Evolutionary conservation across 345 rosid species (phyloP), one percentile per base, ranked within the genome.

Genomic region (Hibiscus syriacus): DNA sequence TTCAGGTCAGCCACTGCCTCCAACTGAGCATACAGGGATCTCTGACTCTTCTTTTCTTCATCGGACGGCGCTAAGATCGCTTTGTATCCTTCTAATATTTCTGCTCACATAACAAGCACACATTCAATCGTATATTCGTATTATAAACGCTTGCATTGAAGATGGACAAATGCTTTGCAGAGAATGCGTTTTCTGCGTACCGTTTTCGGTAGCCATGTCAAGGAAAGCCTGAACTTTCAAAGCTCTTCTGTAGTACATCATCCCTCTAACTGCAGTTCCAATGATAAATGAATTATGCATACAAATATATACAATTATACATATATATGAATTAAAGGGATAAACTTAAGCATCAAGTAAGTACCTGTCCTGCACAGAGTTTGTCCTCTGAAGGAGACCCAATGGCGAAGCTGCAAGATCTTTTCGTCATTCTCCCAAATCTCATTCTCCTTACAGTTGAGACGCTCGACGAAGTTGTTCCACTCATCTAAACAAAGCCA

Each of bases 1-100:
- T 94, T 94, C 97, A 94, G 87, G 82, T 94, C 99, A 71, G 99
- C 90, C 34, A 92, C 90, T 1, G 99, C 98, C 82, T 95, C 98
- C 77, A 96, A 95, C 52, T 89, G 93, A 29, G 88, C 88, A 83
- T 90, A 79, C 56, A 95, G 67, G 54, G 98, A 87, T 74, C 97
- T 81, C 81, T 88, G 90, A 73, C 83, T 93, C 22, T 91, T 90
- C 70, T 86, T 84, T 61, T 91, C 99, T 71, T 87, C 96, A 75
- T 94, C 99, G 20, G 91, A 70, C 71, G 92, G 91, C 72, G 74
- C 72, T 68, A 85, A 70, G 22, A 94, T 80, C 62, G 99, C 98
- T 78, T 95, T 92, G 64, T 89, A 90, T 64, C 99, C 97, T 78
- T 90, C 92, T 97, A 88, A 81, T 79, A 94, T 94, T 80, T 91